Conservation (phyloP, 495 filamentous ascomycete species). For the Podospora didyma region DNA sequence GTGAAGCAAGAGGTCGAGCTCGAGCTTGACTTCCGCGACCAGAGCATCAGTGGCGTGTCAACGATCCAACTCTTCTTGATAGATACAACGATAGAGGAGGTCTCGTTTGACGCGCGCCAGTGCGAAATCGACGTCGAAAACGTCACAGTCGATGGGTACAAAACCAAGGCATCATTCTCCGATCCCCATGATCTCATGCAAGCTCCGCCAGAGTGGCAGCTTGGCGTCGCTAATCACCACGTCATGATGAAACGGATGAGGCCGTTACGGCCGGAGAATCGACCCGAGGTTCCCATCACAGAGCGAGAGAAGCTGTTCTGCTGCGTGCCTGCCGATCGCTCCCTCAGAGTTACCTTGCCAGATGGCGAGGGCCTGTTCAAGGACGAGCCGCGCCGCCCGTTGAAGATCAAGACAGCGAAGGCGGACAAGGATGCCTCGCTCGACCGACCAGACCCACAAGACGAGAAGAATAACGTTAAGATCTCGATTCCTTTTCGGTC, state of each 20-base stretch:
- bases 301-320: constrained; percentile 30
- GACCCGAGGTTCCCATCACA: constrained; percentile 38
- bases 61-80: constrained; percentile 75
- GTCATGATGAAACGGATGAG: constrained; percentile 64
- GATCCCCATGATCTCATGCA: constrained; percentile 69
- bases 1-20: constrained; percentile 82
- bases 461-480: constrained; percentile 32
- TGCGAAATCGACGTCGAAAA: constrained; percentile 60
- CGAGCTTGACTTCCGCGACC: constrained; percentile 77
- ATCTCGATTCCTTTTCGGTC: constrained; percentile 71
- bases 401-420: constrained; percentile 31
- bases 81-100: constrained; percentile 58
- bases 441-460: constrained; percentile 25
- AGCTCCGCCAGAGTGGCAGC: constrained; percentile 52
- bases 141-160: constrained; percentile 68
- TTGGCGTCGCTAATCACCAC: constrained; percentile 73
- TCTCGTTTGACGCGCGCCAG: constrained; percentile 83
- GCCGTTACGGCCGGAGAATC: constrained; percentile 51
- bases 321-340: constrained; percentile 41
- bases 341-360: constrained; percentile 37
- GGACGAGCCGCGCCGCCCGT: constrained; percentile 28
- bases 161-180: constrained; percentile 56
- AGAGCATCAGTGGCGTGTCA: constrained; percentile 71
- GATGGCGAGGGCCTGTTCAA: constrained; percentile 27
- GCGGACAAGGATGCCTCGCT: constrained; percentile 23